phyloP scores from a whole-genome alignment of 805 yeast genomes.

The Saturnispora besseyi region DNA sequence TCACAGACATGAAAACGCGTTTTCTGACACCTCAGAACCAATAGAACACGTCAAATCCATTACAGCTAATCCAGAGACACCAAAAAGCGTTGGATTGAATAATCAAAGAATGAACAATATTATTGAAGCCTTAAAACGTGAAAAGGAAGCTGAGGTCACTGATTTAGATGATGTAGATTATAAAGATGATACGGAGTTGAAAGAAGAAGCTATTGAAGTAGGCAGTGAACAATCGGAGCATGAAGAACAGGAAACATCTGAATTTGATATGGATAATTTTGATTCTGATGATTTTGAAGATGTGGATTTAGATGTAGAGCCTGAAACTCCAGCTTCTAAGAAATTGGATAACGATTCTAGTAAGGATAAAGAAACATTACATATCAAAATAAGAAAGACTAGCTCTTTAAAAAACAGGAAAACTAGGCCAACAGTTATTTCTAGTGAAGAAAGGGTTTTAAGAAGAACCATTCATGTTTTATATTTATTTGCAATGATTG shows the following conservation, averaged over 20 bases:
- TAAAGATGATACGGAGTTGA: background rate
- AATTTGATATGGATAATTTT: constrained; percentile 21
- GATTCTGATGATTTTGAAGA: constrained; percentile 35
- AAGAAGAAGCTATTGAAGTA: background rate
- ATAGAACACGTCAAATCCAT: background rate
- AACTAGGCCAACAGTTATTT: constrained; percentile 30
- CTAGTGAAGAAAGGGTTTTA: constrained; percentile 45
- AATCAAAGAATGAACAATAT: background rate
- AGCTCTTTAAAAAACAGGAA: constrained; percentile 15
- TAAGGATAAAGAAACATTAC: constrained; percentile 15
- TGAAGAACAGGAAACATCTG: background rate
- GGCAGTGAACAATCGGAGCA: background rate
- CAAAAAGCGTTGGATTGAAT: background rate
- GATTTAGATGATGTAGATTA: background rate
- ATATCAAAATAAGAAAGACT: constrained; percentile 16
- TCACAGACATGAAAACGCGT: background rate
- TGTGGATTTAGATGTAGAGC: constrained; percentile 24
- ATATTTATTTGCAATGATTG: constrained; percentile 47
- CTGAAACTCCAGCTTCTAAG: background rate
- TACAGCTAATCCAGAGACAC: background rate
- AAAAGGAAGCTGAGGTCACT: background rate
- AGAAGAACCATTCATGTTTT: constrained; percentile 52
- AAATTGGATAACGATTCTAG: background rate
- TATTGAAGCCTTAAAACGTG: background rate
- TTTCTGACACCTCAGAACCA: background rate